A percentile compares a stretch with the other conserved stretches of the same genome.
phyloP scores from a whole-genome alignment of 1,139 yeast genomes.

The Saccharomyces hybrid region DNA sequence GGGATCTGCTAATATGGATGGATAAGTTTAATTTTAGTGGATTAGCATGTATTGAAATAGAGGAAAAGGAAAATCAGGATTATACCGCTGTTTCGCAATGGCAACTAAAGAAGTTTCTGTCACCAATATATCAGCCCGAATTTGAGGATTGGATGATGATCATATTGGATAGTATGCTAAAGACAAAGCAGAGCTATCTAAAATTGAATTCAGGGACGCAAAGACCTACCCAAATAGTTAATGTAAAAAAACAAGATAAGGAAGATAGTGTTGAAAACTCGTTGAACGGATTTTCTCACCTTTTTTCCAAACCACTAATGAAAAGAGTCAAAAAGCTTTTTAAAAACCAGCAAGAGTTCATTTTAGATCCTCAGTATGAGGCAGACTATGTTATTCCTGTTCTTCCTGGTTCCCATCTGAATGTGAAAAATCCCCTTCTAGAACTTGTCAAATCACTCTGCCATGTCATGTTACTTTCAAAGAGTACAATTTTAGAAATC shows the following conservation, averaged over 20 bases:
- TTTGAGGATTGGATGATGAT: slow-evolving; percentile 82
- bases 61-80: slow-evolving; percentile 49
- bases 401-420: slow-evolving; percentile 61
- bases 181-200: slow-evolving; percentile 38
- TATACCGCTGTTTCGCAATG: slow-evolving; percentile 61
- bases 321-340: slow-evolving; percentile 60
- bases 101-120: slow-evolving; percentile 73
- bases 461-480: slow-evolving; percentile 64
- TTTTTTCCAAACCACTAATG: slow-evolving; percentile 54
- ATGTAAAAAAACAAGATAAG: slow-evolving; percentile 36
- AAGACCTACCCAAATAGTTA: slow-evolving; percentile 59
- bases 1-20: slow-evolving; percentile 95
- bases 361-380: slow-evolving; percentile 56
- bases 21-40: slow-evolving; percentile 88
- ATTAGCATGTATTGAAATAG: slow-evolving; percentile 55
- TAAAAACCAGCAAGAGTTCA: slow-evolving; percentile 63
- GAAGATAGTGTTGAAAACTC: slow-evolving; percentile 35
- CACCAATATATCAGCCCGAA: slow-evolving; percentile 67
- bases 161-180: slow-evolving; percentile 62
- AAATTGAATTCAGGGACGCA: slow-evolving; percentile 44
- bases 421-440: slow-evolving; percentile 62
- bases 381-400: slow-evolving; percentile 64
- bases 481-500: slow-evolving; percentile 59
- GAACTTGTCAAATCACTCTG: slow-evolving; percentile 72
- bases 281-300: slow-evolving; percentile 35